These are phyloP conservation scores for Phialophora chinensis DNA, from an alignment of 2,329 filamentous ascomycete species.

Conservation along the genomic window DNA sequence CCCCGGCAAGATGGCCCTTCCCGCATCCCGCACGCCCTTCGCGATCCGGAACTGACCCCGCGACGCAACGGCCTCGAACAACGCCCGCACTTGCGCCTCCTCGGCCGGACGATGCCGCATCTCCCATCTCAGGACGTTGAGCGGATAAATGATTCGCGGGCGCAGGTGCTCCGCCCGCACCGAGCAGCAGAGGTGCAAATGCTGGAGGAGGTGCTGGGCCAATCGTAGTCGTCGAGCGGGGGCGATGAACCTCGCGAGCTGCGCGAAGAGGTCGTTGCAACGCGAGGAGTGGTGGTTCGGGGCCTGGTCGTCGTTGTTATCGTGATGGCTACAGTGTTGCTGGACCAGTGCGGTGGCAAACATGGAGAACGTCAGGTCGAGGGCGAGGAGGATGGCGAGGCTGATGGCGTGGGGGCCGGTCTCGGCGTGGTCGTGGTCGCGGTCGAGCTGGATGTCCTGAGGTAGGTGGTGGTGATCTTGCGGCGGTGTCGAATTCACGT, in stretches of 20 bases:
- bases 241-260: neutral
- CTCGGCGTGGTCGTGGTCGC: neutral
- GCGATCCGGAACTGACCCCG: conserved; percentile 13
- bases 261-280: neutral
- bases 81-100: neutral
- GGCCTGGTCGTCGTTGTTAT: neutral
- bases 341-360: conserved; percentile 15
- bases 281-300: too few relatives aligned
- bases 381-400: conserved; percentile 9
- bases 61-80: conserved; percentile 16
- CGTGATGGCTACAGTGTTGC: neutral
- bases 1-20: conserved; percentile 4
- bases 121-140: conserved; percentile 23
- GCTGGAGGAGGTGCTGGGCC: conserved; percentile 3
- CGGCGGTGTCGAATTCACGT: neutral
- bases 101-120: conserved; percentile 12
- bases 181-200: neutral
- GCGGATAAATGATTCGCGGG: conserved; percentile 11
- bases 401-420: neutral
- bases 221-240: conserved; percentile 1
- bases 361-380: conserved; percentile 13
- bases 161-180: neutral
- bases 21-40: conserved; percentile 15
- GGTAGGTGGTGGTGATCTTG: neutral
- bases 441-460: neutral